Evolutionary conservation across 108 stramenopile genomes (phyloP), one percentile per base, ranked within the genome.

Genomic region (Nannochloropsis gaditana): DNA sequence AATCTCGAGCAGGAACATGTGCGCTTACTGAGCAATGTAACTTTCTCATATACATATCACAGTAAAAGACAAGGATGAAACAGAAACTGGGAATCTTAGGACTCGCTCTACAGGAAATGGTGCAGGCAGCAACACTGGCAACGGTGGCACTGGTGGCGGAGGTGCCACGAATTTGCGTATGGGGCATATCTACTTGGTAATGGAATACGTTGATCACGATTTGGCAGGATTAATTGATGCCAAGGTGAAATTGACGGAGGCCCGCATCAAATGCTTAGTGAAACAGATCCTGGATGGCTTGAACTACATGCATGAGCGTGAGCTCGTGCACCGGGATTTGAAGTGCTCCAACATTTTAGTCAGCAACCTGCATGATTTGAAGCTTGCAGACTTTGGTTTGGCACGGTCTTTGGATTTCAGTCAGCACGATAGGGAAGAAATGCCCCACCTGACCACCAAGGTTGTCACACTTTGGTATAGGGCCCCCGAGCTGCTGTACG

Each of bases 351-450:
- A 93, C 45, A 84, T 93, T 42, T 87, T 93, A 17, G 87, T 93
- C 50, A 86, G 91, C 83, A 79, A 82, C 9, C 84, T 91, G 19
- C 86, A 79, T 81, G 83, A 42, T 17, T 92, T 93, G 45, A 93
- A 93, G 90, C 91, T 93, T 2, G 93, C 93, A 83, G 93, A 93
- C 84, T 93, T 93, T 43, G 93, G 93, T 41, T 92, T 93, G 44
- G 93, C 93, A 15, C 84, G 93, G 79, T 81, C 84, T 11, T 42
- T 93, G 42, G 45, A 19, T 80, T 80, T 19, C 47, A 21, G 79
- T 17, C 59, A 73, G n/a, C 59, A 73, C 59, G 59, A 73, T 73
- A 15, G 59, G 59, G 59, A 73, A n/a, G 59, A 73, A n/a, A 73
- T 73, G 45, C 83, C 89, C 83, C 89, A 91, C 45, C 80, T 93